Evolutionary conservation across 2,329 filamentous ascomycete species (phyloP).

Genomic region (Fusarium oligoseptatum): DNA sequence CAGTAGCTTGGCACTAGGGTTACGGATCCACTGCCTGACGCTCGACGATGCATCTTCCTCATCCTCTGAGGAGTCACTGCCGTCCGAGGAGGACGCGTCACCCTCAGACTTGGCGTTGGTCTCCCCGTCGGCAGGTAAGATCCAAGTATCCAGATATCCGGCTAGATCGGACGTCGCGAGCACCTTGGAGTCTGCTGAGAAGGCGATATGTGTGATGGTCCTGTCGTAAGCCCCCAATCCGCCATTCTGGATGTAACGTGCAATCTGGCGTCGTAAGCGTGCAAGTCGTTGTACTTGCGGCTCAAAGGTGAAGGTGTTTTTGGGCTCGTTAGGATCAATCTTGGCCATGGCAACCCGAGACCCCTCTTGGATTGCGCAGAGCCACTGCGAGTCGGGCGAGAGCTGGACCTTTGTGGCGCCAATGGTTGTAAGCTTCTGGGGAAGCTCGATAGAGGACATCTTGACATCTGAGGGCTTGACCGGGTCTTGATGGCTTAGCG

Average conservation of each 20-base stretch:
- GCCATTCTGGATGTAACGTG: conserved; percentile 70
- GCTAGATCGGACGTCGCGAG: conserved; percentile 85
- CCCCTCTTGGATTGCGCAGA: conserved; percentile 74
- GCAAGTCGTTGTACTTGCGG: conserved; percentile 59
- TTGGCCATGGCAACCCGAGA: conserved; percentile 66
- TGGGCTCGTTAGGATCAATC: conserved; percentile 38
- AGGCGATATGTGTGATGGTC: conserved; percentile 79
- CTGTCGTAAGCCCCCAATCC: conserved; percentile 82
- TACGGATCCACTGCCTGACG: conserved; percentile 77
- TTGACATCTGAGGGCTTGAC: conserved; percentile 71
- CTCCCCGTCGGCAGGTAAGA: conserved; percentile 66
- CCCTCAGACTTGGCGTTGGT: conserved; percentile 51
- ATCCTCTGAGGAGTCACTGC: conserved; percentile 58
- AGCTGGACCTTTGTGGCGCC: conserved; percentile 80
- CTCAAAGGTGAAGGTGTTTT: conserved; percentile 49
- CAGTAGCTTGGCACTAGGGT: conserved; percentile 76
- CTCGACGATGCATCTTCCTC: conserved; percentile 58
- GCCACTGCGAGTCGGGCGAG: conserved; percentile 78
- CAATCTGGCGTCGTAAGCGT: conserved; percentile 66
- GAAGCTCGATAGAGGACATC: conserved; percentile 78
- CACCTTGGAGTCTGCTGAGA: conserved; percentile 84
- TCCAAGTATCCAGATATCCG: conserved; percentile 90
- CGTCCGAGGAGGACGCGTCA: conserved; percentile 54
- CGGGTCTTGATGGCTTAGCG: conserved; percentile 67
- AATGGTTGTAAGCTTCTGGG: conserved; percentile 65